phyloP scores from a whole-genome alignment of 1,139 yeast species.

The Fermentozyma sake region DNA sequence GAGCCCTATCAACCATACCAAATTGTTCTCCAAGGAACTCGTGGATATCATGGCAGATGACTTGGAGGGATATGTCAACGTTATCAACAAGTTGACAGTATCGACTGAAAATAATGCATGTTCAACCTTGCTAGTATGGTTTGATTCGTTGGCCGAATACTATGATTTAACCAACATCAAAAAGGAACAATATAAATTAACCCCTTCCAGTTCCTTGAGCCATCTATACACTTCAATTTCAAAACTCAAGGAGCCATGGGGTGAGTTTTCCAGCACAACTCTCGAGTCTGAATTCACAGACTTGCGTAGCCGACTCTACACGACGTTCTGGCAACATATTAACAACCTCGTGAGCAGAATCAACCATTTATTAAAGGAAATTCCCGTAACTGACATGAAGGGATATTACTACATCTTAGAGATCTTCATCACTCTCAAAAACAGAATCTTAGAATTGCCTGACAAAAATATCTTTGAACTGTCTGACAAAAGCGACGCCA shows the following conservation, averaged over 20 bases:
- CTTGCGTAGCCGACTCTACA: not conserved
- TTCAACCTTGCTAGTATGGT: slow-evolving; percentile 20
- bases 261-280: not conserved
- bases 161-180: slow-evolving; percentile 7
- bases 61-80: slow-evolving; percentile 22
- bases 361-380: not conserved
- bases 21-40: slow-evolving; percentile 18
- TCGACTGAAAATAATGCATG: slow-evolving; percentile 10
- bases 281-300: not conserved
- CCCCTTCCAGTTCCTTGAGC: slow-evolving; percentile 10
- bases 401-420: slow-evolving; percentile 6
- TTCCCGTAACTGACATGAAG: not conserved
- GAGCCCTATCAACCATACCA: not conserved
- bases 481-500: not conserved
- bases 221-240: slow-evolving; percentile 5
- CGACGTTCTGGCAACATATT: not conserved
- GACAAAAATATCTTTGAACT: not conserved
- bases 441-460: slow-evolving; percentile 3
- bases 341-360: not conserved
- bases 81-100: slow-evolving; percentile 7
- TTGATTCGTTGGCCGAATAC: slow-evolving; percentile 14
- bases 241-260: not conserved
- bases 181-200: slow-evolving; percentile 6
- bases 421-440: slow-evolving; percentile 6
- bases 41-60: slow-evolving; percentile 23